A percentile compares a stretch with the other conserved stretches of the same genome.
Conservation (phyloP, 352 stramenopile species). For the Sclerospora graminicola region DNA sequence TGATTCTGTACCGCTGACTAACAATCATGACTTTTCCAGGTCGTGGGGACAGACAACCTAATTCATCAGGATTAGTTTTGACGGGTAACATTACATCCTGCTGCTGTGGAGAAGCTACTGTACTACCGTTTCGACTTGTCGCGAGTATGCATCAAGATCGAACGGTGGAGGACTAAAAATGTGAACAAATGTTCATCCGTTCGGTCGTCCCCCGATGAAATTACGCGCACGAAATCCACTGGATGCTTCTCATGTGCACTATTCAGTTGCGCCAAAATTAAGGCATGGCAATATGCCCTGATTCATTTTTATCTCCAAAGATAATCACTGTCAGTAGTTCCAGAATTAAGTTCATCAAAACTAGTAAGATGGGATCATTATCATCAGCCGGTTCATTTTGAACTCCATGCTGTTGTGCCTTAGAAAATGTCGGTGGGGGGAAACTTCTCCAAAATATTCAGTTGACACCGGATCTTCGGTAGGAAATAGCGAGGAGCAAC, state of each 20-base stretch:
- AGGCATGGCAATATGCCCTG: conserved; percentile 7
- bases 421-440: conserved; percentile 32
- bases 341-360: conserved; percentile 5
- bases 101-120: conserved; percentile 9
- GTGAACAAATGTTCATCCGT: conserved; percentile 79
- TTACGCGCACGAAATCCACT: conserved; percentile 82
- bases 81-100: conserved; percentile 5
- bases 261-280: no score
- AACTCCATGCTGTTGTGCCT: conserved; percentile 30
- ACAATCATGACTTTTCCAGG: conserved; percentile 15
- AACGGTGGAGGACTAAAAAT: conserved; percentile 66
- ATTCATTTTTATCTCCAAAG: conserved; percentile 11
- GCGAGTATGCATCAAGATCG: no score
- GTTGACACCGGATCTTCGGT: conserved; percentile 47
- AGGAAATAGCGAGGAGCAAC: conserved; percentile 51
- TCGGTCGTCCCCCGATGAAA: conserved; percentile 66
- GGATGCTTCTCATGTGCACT: conserved; percentile 20
- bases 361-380: no score
- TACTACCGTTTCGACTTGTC: conserved; percentile 51
- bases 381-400: conserved; percentile 6
- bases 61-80: no score
- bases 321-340: no score
- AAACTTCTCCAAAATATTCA: no score
- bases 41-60: conserved; percentile 2
- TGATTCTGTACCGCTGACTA: conserved; percentile 13